Evolutionary conservation across 169 alveolate species (phyloP).

Genomic region (Sarcocystis neurona): DNA sequence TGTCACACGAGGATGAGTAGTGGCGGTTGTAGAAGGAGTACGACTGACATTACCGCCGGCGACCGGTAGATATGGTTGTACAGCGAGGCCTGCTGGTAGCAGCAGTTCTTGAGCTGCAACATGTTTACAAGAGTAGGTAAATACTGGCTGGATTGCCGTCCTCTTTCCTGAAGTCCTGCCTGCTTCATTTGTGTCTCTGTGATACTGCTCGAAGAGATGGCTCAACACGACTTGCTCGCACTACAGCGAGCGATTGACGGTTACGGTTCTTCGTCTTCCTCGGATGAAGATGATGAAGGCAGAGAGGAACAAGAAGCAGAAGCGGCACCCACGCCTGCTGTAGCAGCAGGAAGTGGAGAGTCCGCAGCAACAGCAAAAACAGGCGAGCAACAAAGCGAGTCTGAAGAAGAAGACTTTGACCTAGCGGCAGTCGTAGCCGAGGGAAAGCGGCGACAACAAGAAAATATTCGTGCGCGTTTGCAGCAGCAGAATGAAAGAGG

Average conservation of each 20-base stretch:
- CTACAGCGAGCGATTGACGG: slow-evolving; percentile 31
- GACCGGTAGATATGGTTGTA: too few species aligned
- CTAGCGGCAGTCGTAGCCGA: slow-evolving; percentile 26
- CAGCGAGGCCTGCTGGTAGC: too few species aligned
- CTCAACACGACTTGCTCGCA: slow-evolving; percentile 19
- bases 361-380: neutral
- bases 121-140: too few species aligned
- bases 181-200: too few species aligned
- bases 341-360: neutral
- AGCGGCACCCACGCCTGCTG: neutral
- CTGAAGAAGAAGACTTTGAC: neutral
- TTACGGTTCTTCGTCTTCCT: neutral
- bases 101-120: too few species aligned
- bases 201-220: too few species aligned
- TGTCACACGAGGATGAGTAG: too few species aligned
- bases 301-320: neutral
- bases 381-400: neutral
- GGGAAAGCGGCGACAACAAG: neutral
- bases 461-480: too few species aligned
- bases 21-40: too few species aligned
- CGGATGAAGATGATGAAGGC: neutral
- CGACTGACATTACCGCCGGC: too few species aligned
- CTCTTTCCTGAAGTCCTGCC: too few species aligned
- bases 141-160: too few species aligned
- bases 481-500: neutral